Evolutionary conservation across 257 asterid species (phyloP).

Genomic region (Solanum bulbocastanum): DNA sequence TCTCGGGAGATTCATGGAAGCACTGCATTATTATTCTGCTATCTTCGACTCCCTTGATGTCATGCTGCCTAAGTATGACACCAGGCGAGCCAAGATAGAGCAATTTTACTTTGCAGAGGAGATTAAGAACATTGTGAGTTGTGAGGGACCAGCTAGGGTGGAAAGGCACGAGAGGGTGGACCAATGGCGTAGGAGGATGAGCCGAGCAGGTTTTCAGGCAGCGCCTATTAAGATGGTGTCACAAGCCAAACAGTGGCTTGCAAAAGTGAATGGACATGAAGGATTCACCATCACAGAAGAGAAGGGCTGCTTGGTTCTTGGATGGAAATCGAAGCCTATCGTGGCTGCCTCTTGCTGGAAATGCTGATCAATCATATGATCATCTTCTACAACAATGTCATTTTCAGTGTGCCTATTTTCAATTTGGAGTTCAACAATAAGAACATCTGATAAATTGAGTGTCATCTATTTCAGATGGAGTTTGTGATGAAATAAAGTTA

Average conservation of each 20-base stretch:
- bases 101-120: constrained; percentile 81
- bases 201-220: constrained; percentile 72
- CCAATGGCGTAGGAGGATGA: constrained; percentile 87
- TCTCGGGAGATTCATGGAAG: constrained; percentile 79
- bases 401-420: background rate
- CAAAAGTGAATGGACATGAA: constrained; percentile 33
- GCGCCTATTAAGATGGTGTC: constrained; percentile 49
- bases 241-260: constrained; percentile 64
- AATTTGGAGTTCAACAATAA: background rate
- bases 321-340: constrained; percentile 88
- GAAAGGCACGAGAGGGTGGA: constrained; percentile 84
- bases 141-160: constrained; percentile 74
- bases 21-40: constrained; percentile 67
- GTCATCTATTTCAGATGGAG: background rate
- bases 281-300: constrained; percentile 72
- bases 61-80: constrained; percentile 65
- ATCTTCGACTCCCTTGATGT: constrained; percentile 73
- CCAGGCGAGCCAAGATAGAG: constrained; percentile 66
- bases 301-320: constrained; percentile 73
- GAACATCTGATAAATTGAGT: background rate
- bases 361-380: constrained; percentile 29
- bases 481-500: background rate
- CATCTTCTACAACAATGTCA: background rate
- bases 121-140: constrained; percentile 78
- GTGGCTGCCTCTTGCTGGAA: constrained; percentile 90